phyloP scores from a whole-genome alignment of 1,284 basidiomycete species.

The Tausonia pullulans region DNA sequence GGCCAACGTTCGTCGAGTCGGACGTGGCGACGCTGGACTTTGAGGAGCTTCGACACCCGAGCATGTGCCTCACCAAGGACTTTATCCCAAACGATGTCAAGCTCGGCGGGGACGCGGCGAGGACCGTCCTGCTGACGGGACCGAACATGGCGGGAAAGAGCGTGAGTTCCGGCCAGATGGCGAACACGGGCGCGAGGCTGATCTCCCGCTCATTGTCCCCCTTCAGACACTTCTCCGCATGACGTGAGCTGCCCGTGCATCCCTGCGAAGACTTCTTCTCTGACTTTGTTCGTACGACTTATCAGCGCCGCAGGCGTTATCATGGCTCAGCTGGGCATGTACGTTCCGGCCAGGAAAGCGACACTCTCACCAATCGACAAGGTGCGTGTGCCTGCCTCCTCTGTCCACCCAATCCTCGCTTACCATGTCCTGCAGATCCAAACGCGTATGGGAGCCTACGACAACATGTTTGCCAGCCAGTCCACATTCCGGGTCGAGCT shows the following conservation, averaged over 20 bases:
- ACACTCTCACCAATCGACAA: constrained; percentile 32
- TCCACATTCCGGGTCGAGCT: constrained; percentile 95
- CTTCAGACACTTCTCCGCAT: constrained; percentile 39
- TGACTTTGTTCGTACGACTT: constrained; percentile 79
- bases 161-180: neutral
- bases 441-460: constrained; percentile 97
- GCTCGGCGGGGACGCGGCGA: constrained; percentile 64
- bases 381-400: neutral
- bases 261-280: constrained; percentile 53
- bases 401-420: neutral
- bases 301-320: constrained; percentile 67
- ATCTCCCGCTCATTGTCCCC: neutral
- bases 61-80: constrained; percentile 54
- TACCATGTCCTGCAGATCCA: constrained; percentile 54
- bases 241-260: neutral
- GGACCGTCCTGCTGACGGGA: constrained; percentile 83
- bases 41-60: constrained; percentile 73
- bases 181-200: no score
- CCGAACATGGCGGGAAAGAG: constrained; percentile 70
- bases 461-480: constrained; percentile 90
- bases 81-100: constrained; percentile 94
- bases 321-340: constrained; percentile 96
- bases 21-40: constrained; percentile 70
- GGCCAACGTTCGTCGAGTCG: constrained; percentile 75
- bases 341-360: constrained; percentile 59